Conservation (phyloP, 257 asterid genomes). For the Solanum ossicruentum region DNA sequence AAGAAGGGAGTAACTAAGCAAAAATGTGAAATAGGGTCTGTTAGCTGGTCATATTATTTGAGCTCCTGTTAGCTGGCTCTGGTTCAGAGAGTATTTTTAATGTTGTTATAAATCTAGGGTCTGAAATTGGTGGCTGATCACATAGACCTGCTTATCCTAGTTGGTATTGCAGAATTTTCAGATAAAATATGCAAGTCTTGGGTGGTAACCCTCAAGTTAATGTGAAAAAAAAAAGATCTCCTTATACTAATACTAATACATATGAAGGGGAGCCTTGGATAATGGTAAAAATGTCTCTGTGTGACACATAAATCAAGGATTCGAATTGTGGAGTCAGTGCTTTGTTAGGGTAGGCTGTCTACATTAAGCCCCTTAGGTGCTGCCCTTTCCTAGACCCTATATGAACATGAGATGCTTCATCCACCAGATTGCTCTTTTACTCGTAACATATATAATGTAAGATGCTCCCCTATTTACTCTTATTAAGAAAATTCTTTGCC, state of each 20-base stretch:
- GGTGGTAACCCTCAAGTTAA: neutral
- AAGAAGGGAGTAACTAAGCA: neutral
- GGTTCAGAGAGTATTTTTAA: neutral
- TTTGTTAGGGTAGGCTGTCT: too few relatives aligned
- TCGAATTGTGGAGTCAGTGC: too few relatives aligned
- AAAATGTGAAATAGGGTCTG: neutral
- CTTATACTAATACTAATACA: too few relatives aligned
- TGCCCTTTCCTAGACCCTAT: neutral
- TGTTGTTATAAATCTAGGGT: neutral
- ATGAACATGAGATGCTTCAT: neutral
- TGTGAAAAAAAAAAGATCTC: neutral
- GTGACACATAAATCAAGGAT: too few relatives aligned
- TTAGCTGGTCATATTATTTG: neutral
- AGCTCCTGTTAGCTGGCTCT: neutral
- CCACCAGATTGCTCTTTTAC: too few relatives aligned
- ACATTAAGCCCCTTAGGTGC: too few relatives aligned
- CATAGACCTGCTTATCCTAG: neutral
- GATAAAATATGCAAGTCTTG: neutral
- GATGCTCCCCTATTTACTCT: neutral
- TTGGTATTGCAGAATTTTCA: neutral
- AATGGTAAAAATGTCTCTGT: too few relatives aligned
- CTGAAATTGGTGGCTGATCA: neutral
- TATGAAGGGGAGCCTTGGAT: too few relatives aligned
- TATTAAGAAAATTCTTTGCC: neutral
- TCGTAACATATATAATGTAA: neutral